Base-by-base conservation (phyloP, 2,329 filamentous ascomycete genomes). In the Colletotrichum endophyticum region DNA sequence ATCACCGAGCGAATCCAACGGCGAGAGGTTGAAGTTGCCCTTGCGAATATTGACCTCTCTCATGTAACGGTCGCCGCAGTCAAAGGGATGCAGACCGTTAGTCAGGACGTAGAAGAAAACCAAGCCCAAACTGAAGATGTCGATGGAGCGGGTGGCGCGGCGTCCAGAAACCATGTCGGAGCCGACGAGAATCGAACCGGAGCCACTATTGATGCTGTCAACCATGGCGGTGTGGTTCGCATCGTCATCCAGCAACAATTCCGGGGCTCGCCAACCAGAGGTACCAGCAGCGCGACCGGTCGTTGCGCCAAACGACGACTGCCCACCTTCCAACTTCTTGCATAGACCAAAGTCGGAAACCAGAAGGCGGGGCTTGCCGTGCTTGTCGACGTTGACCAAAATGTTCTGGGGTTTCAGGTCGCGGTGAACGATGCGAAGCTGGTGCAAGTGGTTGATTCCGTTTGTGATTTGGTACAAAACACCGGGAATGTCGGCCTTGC, bases 61-160 rank as follows among this genome's bases (percentile, higher is more conserved):
- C 92, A 98, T 98, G 88, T 97, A 99, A 66, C 95, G 93, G 82
- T 97, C 96, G 72, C 97, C 96, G 78, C 96, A 96, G 83, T 98
- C 96, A 81, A 98, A 99, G 0, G 97, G 97, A 84, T 99, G 97
- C 2, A 91, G 92, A 19, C 97, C 97, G 78, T 96, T 95, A 2
- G 96, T 98, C 76, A 99, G 89, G n/a, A 99, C 96, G 84, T 98
- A 99, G 87, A 96, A 99, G 88, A 98, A 99, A n/a, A 99, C 96
- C 70, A 98, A 94, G 2, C 97, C 97, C 44, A 99, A 91, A 0
- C 96, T 98, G 87, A 99, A 99, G 30, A 99, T 98, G 83, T 99
- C 97, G 77, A 99, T 98, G 11, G 97, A 95, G 62, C 97, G 94
- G 62, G 98, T 99, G 8, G 98, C 96, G 68, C 97, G 94, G 75